A percentile compares a stretch with the other conserved stretches of the same genome.
Conservation (phyloP, 2,329 filamentous ascomycete genomes). For the Harringtonia aguacate region DNA sequence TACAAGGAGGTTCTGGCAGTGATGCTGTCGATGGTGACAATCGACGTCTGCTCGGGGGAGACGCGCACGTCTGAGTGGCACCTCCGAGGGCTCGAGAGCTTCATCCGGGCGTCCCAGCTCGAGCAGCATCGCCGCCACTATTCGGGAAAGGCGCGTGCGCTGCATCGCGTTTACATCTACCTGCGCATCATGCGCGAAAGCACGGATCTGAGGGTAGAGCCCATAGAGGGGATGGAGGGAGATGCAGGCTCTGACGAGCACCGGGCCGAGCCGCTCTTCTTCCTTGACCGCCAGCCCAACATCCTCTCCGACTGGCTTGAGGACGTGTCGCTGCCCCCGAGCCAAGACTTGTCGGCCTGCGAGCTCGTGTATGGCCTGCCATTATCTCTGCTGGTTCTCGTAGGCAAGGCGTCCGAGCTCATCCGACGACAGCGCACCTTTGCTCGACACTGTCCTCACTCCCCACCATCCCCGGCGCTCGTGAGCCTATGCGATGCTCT, state of each 20-base stretch:
- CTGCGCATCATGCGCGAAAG: neutral
- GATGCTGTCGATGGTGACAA: neutral
- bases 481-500: neutral
- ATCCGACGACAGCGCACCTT: neutral
- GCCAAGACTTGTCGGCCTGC: neutral
- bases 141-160: neutral
- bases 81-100: neutral
- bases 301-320: neutral
- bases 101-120: neutral
- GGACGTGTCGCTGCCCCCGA: neutral
- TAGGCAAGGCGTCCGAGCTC: neutral
- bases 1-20: slow-evolving; percentile 2
- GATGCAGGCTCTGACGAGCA: no score
- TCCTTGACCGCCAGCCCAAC: no score
- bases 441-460: neutral
- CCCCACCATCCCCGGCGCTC: neutral
- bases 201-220: neutral
- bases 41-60: neutral
- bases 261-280: no score
- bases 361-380: slow-evolving; percentile 1
- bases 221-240: no score
- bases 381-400: neutral
- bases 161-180: neutral
- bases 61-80: neutral
- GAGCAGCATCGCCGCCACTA: neutral